Conservation (phyloP, 116 monocot genomes). For the Phalaenopsis hybrid region DNA sequence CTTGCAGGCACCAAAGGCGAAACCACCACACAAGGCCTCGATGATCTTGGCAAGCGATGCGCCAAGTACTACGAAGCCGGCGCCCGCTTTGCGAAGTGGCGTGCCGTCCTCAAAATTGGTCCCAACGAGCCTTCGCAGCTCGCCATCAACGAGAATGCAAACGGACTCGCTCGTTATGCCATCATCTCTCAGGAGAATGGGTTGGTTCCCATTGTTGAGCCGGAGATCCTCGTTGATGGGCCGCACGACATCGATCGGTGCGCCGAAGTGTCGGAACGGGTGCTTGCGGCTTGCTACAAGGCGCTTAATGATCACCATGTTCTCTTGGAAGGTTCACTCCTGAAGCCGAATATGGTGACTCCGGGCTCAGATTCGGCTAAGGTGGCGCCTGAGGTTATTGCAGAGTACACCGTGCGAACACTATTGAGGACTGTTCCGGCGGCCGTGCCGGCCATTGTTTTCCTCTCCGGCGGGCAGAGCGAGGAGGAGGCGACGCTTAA, state of each 20-base stretch:
- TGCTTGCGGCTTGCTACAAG: slow-evolving; percentile 52
- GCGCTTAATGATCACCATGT: slow-evolving; percentile 43
- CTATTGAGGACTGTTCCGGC: slow-evolving; percentile 43
- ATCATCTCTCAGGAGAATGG: slow-evolving; percentile 53
- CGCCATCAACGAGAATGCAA: slow-evolving; percentile 34
- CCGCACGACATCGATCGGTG: slow-evolving; percentile 36
- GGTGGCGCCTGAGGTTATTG: slow-evolving; percentile 39
- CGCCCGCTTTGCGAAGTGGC: slow-evolving; percentile 54
- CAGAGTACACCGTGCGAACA: slow-evolving; percentile 28
- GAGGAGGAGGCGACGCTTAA: slow-evolving; percentile 51
- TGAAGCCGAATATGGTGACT: slow-evolving; percentile 60
- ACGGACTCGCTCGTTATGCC: slow-evolving; percentile 38
- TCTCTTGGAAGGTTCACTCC: slow-evolving; percentile 33
- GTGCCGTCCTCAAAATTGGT: slow-evolving; percentile 37
- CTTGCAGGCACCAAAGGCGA: slow-evolving; percentile 42
- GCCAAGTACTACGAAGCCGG: slow-evolving; percentile 48
- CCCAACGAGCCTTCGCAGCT: slow-evolving; percentile 40
- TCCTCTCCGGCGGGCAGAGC: slow-evolving; percentile 49
- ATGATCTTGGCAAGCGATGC: slow-evolving; percentile 39
- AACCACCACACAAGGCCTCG: slow-evolving; percentile 39
- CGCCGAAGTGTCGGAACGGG: slow-evolving; percentile 35
- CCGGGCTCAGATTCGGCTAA: slow-evolving; percentile 34
- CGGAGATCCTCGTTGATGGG: slow-evolving; percentile 43
- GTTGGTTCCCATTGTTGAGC: slow-evolving; percentile 46
- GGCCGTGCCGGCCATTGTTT: slow-evolving; percentile 40